Percentiles rank a stretch among this genome's conserved stretches.
Evolutionary conservation across 2,329 filamentous ascomycete genomes (phyloP).

Genomic region (Colletotrichum higginsianum): DNA sequence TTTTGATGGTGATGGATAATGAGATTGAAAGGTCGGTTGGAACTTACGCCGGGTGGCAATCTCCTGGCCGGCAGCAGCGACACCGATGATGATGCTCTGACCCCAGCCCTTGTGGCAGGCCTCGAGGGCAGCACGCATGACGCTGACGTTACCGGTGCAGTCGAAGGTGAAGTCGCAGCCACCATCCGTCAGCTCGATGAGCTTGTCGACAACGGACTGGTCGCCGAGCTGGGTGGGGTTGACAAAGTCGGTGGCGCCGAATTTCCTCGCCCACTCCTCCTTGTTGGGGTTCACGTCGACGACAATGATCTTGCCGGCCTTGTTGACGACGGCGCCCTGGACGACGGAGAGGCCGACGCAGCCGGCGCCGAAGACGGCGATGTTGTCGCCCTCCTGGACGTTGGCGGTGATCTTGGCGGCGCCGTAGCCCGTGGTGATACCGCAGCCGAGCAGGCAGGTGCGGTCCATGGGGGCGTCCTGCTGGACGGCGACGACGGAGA

Average conservation of each 20-base stretch:
- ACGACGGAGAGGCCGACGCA: constrained; percentile 97
- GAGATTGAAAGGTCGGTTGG: constrained; percentile 15
- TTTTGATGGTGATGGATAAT: too few relatives aligned
- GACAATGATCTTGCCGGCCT: constrained; percentile 82
- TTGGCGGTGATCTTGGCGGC: constrained; percentile 94
- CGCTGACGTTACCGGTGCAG: constrained; percentile 96
- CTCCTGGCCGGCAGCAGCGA: constrained; percentile 95
- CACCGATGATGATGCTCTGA: constrained; percentile 97
- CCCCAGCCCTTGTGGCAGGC: constrained; percentile 99
- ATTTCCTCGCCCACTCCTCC: constrained; percentile 93
- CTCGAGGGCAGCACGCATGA: constrained; percentile 96
- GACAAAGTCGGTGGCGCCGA: constrained; percentile 96
- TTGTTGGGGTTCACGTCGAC: constrained; percentile 87
- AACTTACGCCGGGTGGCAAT: constrained; percentile 91
- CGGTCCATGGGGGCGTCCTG: constrained; percentile 94
- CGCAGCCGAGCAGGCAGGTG: constrained; percentile 95
- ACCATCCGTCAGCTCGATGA: constrained; percentile 98
- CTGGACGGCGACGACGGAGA: constrained; percentile 95
- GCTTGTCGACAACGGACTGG: constrained; percentile 90
- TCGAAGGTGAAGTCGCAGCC: constrained; percentile 99
- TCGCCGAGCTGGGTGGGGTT: constrained; percentile 86
- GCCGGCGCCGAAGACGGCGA: constrained; percentile 94
- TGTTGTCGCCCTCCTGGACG: constrained; percentile 89
- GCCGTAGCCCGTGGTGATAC: constrained; percentile 98
- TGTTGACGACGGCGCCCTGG: constrained; percentile 90